Conservation (phyloP, 345 rosid genomes). For the Citrus hindsii region DNA sequence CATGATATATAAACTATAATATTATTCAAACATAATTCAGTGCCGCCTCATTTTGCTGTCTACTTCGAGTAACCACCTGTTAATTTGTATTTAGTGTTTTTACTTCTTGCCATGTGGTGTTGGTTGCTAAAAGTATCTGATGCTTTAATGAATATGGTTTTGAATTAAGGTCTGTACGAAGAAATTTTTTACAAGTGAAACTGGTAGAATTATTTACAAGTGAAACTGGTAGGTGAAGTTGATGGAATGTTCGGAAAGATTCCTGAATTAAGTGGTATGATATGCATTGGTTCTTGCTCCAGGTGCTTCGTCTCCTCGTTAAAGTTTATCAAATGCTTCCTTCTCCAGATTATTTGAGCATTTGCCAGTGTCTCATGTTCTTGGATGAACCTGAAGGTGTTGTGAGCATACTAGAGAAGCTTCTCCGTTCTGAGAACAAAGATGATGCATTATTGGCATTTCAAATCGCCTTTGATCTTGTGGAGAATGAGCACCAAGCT, state of each 20-base stretch:
- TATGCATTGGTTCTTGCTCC: slow-evolving; percentile 24
- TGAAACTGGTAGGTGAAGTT: neutral
- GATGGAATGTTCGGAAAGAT: neutral
- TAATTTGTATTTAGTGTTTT: neutral
- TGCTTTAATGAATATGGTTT: neutral
- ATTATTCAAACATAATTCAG: neutral
- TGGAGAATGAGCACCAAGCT: slow-evolving; percentile 98
- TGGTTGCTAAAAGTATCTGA: neutral
- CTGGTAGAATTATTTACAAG: neutral
- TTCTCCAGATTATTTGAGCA: slow-evolving; percentile 93
- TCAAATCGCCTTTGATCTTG: slow-evolving; percentile 95
- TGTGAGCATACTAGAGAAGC: slow-evolving; percentile 87
- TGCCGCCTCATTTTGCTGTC: neutral
- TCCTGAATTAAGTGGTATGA: neutral
- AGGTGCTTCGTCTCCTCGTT: slow-evolving; percentile 93
- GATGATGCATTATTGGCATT: slow-evolving; percentile 87
- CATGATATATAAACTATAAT: neutral
- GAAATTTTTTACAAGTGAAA: neutral
- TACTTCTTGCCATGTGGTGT: neutral
- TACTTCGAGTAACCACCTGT: neutral
- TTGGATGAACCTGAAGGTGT: slow-evolving; percentile 89
- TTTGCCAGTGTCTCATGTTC: slow-evolving; percentile 98
- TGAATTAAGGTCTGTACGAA: neutral
- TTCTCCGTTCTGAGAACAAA: slow-evolving; percentile 74
- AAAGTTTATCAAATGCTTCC: slow-evolving; percentile 83